phyloP scores from a whole-genome alignment of 2,329 filamentous ascomycete genomes.

The Hypoxylon sp. region DNA sequence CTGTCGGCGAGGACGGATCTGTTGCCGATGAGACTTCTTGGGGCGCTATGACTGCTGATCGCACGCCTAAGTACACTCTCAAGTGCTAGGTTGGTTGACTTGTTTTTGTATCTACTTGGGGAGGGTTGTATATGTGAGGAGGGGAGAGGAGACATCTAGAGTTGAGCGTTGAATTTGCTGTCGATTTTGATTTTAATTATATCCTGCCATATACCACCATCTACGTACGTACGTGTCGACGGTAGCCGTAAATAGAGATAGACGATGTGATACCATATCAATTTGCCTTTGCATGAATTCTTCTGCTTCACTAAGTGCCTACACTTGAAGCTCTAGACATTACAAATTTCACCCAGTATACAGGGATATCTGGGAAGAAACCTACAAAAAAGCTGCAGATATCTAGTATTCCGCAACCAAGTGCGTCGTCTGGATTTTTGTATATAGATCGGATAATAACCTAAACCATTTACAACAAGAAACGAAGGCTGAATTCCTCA shows the following conservation, averaged over 20 bases:
- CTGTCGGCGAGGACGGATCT: slow-evolving; percentile 72
- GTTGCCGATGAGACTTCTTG: slow-evolving; percentile 75
- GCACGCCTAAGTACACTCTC: slow-evolving; percentile 66
- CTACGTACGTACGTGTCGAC: slow-evolving; percentile 15
- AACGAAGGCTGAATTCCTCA: slow-evolving; percentile 28
- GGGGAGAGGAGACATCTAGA: neutral
- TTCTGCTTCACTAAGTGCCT: neutral
- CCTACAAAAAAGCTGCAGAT: neutral
- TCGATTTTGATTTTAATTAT: slow-evolving; percentile 25
- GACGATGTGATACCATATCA: slow-evolving; percentile 35
- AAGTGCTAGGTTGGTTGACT: slow-evolving; percentile 44
- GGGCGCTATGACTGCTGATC: slow-evolving; percentile 74
- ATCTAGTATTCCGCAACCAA: slow-evolving; percentile 7
- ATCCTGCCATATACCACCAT: slow-evolving; percentile 35
- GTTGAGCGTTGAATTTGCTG: slow-evolving; percentile 15
- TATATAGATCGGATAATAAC: slow-evolving; percentile 11
- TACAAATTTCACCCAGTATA: no score
- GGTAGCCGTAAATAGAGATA: slow-evolving; percentile 24
- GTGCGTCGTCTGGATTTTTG: slow-evolving; percentile 20
- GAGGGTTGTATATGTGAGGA: neutral
- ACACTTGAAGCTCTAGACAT: no score
- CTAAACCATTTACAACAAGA: slow-evolving; percentile 35
- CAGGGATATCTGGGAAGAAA: no score
- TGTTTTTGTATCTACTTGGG: slow-evolving; percentile 10
- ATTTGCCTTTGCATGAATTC: neutral